Percentiles rank a stretch among this genome's conserved stretches.
These are phyloP conservation scores for Conringia planisiliqua DNA, from an alignment of 345 rosid species.

Conservation along the genomic window DNA sequence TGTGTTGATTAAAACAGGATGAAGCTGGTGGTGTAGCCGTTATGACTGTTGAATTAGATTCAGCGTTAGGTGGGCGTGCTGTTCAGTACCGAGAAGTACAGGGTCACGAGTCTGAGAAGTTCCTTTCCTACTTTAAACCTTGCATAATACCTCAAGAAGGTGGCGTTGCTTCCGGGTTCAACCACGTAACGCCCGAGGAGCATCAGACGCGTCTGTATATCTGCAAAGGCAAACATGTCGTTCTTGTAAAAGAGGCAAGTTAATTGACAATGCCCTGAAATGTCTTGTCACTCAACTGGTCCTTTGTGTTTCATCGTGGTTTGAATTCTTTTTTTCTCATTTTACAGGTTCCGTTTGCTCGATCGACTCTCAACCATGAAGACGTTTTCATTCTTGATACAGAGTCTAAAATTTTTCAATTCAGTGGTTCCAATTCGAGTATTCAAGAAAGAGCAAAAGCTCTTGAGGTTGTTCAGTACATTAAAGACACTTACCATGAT, in stretches of 20 bases:
- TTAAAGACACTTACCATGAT: constrained; percentile 92
- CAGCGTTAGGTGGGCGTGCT: constrained; percentile 98
- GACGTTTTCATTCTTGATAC: constrained; percentile 97
- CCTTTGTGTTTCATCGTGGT: not conserved
- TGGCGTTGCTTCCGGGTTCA: constrained; percentile 86
- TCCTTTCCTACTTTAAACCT: constrained; percentile 92
- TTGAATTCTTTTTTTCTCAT: constrained; percentile 21
- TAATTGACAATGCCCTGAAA: not conserved
- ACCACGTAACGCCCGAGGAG: constrained; percentile 73
- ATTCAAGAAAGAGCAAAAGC: constrained; percentile 99
- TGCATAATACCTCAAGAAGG: constrained; percentile 97
- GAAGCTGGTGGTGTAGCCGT: constrained; percentile 92
- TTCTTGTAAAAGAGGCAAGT: constrained; percentile 93
- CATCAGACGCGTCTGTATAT: constrained; percentile 76
- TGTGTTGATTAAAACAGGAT: constrained; percentile 54
- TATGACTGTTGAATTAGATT: constrained; percentile 95
- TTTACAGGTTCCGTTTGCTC: constrained; percentile 81
- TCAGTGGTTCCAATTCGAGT: constrained; percentile 90
- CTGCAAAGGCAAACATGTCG: constrained; percentile 93
- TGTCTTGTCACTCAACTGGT: not conserved
- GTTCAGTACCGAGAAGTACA: constrained; percentile 98
- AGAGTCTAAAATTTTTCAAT: constrained; percentile 85
- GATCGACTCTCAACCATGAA: constrained; percentile 94
- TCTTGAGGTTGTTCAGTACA: constrained; percentile 93
- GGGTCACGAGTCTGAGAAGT: constrained; percentile 93